Evolutionary conservation across 2,329 filamentous ascomycete genomes (phyloP).

Genomic region (Hymenoscyphus fructigenus): DNA sequence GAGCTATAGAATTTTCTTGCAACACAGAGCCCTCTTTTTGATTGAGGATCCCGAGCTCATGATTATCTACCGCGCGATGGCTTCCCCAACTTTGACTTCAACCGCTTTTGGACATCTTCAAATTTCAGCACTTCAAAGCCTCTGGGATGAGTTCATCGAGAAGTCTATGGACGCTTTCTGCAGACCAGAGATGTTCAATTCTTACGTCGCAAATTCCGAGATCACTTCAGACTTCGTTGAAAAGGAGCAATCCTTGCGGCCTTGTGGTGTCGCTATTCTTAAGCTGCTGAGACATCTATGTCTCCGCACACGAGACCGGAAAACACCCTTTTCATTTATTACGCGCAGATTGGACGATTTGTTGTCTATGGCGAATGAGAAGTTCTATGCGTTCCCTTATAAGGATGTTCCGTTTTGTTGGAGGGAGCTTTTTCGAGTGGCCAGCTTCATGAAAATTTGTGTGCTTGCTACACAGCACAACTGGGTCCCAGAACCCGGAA

Average conservation of each 20-base stretch:
- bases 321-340: conserved; percentile 13
- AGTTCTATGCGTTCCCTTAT: conserved; percentile 70
- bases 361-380: conserved; percentile 58
- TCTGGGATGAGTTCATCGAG: conserved; percentile 4
- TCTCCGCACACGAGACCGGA: conserved; percentile 14
- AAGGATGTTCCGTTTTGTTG: conserved; percentile 65
- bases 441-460: conserved; percentile 62
- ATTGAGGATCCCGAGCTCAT: too few species aligned
- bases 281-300: conserved; percentile 21
- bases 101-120: not conserved
- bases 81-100: not conserved
- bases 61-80: not conserved
- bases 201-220: not conserved
- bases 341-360: conserved; percentile 53
- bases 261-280: conserved; percentile 24
- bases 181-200: not conserved
- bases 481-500: conserved; percentile 5
- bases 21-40: not conserved
- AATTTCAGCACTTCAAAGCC: not conserved
- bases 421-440: conserved; percentile 70
- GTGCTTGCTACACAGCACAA: conserved; percentile 31
- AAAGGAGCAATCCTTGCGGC: not conserved
- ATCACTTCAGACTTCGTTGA: not conserved
- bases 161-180: conserved; percentile 9
- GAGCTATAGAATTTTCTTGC: not conserved